These are phyloP conservation scores for Fagus crenata DNA, from an alignment of 306 rosid species.

Conservation along the genomic window DNA sequence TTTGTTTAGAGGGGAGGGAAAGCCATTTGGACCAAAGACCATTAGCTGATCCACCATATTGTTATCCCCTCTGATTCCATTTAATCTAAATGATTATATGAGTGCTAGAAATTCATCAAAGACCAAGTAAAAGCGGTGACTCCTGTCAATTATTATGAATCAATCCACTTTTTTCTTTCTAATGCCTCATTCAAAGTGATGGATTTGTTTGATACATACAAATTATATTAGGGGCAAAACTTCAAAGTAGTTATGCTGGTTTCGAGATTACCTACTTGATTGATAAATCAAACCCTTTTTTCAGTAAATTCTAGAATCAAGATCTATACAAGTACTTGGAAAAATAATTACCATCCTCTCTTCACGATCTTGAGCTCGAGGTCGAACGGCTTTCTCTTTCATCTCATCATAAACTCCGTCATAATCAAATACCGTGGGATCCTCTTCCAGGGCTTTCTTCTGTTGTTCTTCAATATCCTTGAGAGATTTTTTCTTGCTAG, in stretches of 20 bases:
- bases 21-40: background rate
- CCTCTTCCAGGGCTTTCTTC: constrained; percentile 82
- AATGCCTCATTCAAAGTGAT: too few species aligned
- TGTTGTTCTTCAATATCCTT: constrained; percentile 86
- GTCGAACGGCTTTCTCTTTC: constrained; percentile 67
- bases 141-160: too few species aligned
- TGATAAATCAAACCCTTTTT: background rate
- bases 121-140: background rate
- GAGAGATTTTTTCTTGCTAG: constrained; percentile 76
- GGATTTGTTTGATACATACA: too few species aligned
- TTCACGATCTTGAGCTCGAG: constrained; percentile 61
- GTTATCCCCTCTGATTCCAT: background rate
- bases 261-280: background rate
- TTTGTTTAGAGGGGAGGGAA: background rate
- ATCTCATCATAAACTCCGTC: constrained; percentile 84
- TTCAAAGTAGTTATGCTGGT: background rate
- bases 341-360: constrained; percentile 58
- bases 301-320: background rate
- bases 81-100: background rate
- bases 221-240: too few species aligned
- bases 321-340: background rate
- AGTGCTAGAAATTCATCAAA: background rate
- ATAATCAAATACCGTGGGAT: constrained; percentile 73
- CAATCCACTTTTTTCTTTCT: too few species aligned
- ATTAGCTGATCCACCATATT: background rate